Evolutionary conservation across 192 early-diverging fungal species (phyloP), one percentile per base, ranked within the genome.

Genomic region (Podila epicladia): DNA sequence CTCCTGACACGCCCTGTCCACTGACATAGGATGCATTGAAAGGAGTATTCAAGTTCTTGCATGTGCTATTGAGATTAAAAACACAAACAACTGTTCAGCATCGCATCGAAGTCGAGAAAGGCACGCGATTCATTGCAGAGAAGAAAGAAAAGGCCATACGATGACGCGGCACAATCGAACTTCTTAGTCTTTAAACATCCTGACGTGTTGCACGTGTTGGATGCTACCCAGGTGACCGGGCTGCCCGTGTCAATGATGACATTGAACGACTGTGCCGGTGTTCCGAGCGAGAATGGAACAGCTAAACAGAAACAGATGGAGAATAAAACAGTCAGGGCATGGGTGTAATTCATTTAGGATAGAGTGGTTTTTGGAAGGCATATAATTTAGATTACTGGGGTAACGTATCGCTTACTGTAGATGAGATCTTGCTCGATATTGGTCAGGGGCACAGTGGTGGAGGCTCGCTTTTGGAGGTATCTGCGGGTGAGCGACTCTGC

Each of bases 211-310:
- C 77, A 80, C 3, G 49, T 50, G n/a, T 45, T 80, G 19, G 73
- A 67, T 2, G 85, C 74, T 5, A 88, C 51, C 92, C 93, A 94
- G 57, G 92, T 83, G 74, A 92, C 86, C 15, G 89, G 82, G 11
- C 90, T 91, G 5, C 93, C 93, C 0, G 93, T 94, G 69, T 94
- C 93, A 37, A 94, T 91, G 17, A 85, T 87, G 61, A 93, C 77
- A 19, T 88, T 87, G 58, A 93, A 93, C 26, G 71, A 70, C 62
- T 92, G 91, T 17, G 87, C 83, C 11, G 93, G 93, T 8, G 90
- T 89, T 59, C 93, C 93, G 6, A 94, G 67, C 8, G 86, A 85
- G 28, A 94, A 85, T 0, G 64, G 28, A 0, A 80, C 59, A 17
- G 77, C 77, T 80, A 41, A 22, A 24, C 33, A 9, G n/a, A 38